Conservation (phyloP, 176 grass and related monocot species). For the Sorghum bicolor region Sorghum_bicolor_NCBIv3 NC_012873.2:14172501-14173000, state of each 20-base stretch:
- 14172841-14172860: not conserved
- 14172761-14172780: slow-evolving; percentile 74
- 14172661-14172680: not conserved
- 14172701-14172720: slow-evolving; percentile 66
- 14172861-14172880: not conserved
- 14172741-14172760: slow-evolving; percentile 87
- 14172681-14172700: slow-evolving; percentile 51
- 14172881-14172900: slow-evolving; percentile 55
- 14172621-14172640: not conserved
- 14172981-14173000: not conserved
- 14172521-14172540: not conserved
- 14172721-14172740: slow-evolving; percentile 71
- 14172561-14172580: not conserved
- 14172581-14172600: not conserved
- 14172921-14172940: slow-evolving; percentile 81
- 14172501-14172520: not conserved
- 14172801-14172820: slow-evolving; percentile 13
- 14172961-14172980: slow-evolving; percentile 79
- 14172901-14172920: slow-evolving; percentile 72
- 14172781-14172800: slow-evolving; percentile 29
- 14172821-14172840: not conserved
- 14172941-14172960: slow-evolving; percentile 70
- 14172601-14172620: not conserved
- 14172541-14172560: not conserved
- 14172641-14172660: not conserved